Evolutionary conservation across 768 basidiomycete species (phyloP).

Genomic region (Russula vinacea): DNA sequence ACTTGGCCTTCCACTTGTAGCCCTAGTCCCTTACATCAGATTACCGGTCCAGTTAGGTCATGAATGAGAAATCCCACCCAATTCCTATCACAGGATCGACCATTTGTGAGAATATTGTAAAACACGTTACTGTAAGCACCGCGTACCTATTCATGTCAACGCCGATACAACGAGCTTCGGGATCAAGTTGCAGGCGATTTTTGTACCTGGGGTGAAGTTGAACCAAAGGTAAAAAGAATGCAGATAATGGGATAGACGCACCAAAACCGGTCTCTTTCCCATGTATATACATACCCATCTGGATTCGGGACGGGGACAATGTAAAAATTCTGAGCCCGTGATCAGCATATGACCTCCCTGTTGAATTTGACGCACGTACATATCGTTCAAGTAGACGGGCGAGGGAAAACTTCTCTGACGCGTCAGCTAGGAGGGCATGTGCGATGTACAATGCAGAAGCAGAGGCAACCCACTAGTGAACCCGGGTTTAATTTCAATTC

Average conservation of each 20-base stretch:
- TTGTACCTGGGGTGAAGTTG: constrained; percentile 51
- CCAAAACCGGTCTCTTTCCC: constrained; percentile 69
- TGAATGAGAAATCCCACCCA: constrained; percentile 4
- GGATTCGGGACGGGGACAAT: constrained; percentile 67
- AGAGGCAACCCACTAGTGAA: constrained; percentile 71
- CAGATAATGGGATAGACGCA: constrained; percentile 24
- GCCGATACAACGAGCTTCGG: constrained; percentile 55
- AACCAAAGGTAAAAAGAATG: background rate
- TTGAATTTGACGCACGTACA: constrained; percentile 34
- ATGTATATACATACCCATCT: constrained; percentile 73
- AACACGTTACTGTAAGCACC: too few species aligned
- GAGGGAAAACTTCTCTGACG: constrained; percentile 47
- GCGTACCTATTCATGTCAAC: constrained; percentile 73
- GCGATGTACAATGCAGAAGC: constrained; percentile 69
- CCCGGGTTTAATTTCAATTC: background rate
- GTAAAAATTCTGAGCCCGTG: constrained; percentile 51
- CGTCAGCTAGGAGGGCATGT: constrained; percentile 60
- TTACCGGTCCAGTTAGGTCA: background rate
- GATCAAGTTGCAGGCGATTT: constrained; percentile 56
- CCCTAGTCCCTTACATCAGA: constrained; percentile 43
- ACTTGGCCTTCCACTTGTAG: constrained; percentile 62
- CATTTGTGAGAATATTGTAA: background rate
- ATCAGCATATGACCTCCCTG: background rate
- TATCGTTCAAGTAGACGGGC: constrained; percentile 51
- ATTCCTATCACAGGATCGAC: background rate